These are phyloP conservation scores for Yamadazyma sp. DNA, from an alignment of 1,139 yeast species.

Conservation along the genomic window DNA sequence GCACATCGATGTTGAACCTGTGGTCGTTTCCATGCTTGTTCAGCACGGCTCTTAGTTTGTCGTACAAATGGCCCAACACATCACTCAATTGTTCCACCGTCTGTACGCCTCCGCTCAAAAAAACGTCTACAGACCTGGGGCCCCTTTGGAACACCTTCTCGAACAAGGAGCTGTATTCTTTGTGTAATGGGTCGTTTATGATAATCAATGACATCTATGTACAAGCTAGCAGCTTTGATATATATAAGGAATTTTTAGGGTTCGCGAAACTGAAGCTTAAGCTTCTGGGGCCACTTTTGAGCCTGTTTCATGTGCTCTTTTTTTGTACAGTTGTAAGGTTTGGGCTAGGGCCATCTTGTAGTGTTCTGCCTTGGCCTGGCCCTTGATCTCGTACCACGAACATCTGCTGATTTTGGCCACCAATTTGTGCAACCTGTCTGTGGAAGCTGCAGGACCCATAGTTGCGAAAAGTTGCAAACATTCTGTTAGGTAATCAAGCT, in stretches of 20 bases:
- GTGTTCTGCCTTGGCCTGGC: not conserved
- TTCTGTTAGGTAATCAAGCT: conserved; percentile 19
- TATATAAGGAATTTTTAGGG: not conserved
- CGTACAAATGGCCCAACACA: conserved; percentile 29
- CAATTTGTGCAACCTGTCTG: not conserved
- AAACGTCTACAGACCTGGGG: conserved; percentile 23
- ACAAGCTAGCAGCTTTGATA: not conserved
- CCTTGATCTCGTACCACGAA: conserved; percentile 1
- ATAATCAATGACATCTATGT: conserved; percentile 11
- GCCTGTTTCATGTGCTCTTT: too few relatives aligned
- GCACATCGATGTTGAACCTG: conserved; percentile 31
- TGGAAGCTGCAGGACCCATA: not conserved
- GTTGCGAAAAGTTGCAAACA: conserved; percentile 13
- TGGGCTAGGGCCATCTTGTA: not conserved
- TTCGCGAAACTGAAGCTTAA: not conserved
- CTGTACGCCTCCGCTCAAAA: conserved; percentile 20
- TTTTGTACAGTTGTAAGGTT: not conserved
- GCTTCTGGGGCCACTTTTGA: not conserved
- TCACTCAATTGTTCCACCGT: conserved; percentile 24
- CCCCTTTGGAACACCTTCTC: conserved; percentile 14
- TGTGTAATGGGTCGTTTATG: conserved; percentile 24
- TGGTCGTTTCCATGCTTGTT: conserved; percentile 23
- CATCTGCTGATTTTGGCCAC: not conserved
- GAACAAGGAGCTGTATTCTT: conserved; percentile 26
- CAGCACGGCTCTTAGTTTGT: conserved; percentile 22